Evolutionary conservation across 768 basidiomycete genomes (phyloP).

Genomic region (Botryobasidium botryosum): DNA sequence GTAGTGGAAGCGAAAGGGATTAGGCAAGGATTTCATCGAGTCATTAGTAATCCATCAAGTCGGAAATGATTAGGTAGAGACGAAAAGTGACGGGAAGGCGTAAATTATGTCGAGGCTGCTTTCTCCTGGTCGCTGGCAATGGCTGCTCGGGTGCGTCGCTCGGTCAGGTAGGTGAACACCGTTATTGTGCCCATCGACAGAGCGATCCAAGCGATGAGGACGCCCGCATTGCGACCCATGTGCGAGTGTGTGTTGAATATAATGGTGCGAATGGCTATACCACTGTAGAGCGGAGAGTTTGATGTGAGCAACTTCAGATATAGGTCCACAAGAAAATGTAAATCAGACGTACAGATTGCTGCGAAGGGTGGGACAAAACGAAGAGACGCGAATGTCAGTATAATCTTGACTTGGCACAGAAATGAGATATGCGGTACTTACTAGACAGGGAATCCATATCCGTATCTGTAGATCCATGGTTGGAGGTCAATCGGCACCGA

Average conservation of each 20-base stretch:
- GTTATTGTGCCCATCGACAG: conserved; percentile 3
- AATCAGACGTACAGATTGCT: too few species aligned
- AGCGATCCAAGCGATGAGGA: conserved; percentile 21
- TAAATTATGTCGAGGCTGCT: too few species aligned
- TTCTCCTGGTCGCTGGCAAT: not conserved
- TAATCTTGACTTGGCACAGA: too few species aligned
- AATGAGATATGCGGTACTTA: conserved; percentile 25
- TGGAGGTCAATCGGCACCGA: conserved; percentile 36
- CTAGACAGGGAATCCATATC: conserved; percentile 56
- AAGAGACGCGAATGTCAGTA: too few species aligned
- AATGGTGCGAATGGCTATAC: conserved; percentile 39
- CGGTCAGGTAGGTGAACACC: conserved; percentile 5
- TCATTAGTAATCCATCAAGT: too few species aligned
- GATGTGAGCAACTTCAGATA: not conserved
- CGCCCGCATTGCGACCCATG: conserved; percentile 20
- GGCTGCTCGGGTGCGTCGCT: not conserved
- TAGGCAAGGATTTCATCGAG: too few species aligned
- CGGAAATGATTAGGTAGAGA: too few species aligned
- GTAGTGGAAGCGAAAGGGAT: too few species aligned
- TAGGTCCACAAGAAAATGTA: not conserved
- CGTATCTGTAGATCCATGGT: conserved; percentile 29
- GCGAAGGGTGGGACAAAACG: too few species aligned
- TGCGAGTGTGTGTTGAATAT: conserved; percentile 49
- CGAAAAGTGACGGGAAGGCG: too few species aligned
- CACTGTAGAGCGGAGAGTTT: conserved; percentile 12